phyloP scores from a whole-genome alignment of 2,329 filamentous ascomycete genomes.

The Aspergillus bombycis region DNA sequence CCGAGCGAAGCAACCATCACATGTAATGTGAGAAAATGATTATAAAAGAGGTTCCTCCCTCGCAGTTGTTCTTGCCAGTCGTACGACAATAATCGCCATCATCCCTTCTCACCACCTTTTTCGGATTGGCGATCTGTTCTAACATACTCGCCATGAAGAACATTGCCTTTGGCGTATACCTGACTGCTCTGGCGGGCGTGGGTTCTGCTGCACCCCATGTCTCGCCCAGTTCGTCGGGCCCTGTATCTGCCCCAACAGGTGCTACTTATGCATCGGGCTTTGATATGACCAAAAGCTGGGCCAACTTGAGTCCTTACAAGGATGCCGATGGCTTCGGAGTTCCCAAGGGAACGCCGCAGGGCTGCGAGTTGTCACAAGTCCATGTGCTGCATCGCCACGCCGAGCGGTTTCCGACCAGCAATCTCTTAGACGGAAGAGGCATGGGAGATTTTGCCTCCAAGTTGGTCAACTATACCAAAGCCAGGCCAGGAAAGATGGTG shows the following conservation, averaged over 20 bases:
- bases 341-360: slow-evolving; percentile 54
- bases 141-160: background rate
- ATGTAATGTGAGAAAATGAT: background rate
- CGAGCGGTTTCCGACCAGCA: slow-evolving; percentile 54
- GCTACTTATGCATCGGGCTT: slow-evolving; percentile 33
- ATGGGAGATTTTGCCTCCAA: slow-evolving; percentile 55
- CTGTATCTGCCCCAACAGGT: slow-evolving; percentile 27
- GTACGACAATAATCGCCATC: background rate
- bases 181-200: slow-evolving; percentile 1
- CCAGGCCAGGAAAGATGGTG: slow-evolving; percentile 34
- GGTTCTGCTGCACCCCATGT: slow-evolving; percentile 3
- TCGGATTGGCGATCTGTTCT: background rate
- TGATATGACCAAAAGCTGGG: slow-evolving; percentile 38
- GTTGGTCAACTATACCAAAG: slow-evolving; percentile 49
- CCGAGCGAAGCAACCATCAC: background rate
- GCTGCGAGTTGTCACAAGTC: slow-evolving; percentile 59
- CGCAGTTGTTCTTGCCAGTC: background rate
- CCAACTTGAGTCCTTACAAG: slow-evolving; percentile 35
- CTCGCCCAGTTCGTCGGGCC: background rate
- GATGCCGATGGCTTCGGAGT: slow-evolving; percentile 29
- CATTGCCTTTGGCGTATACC: background rate
- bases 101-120: background rate
- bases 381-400: slow-evolving; percentile 60
- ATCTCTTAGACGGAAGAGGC: slow-evolving; percentile 53
- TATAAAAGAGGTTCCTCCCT: background rate